Conservation (phyloP, 1,284 basidiomycete species). For the Cryptococcus jaspeensis region DNA sequence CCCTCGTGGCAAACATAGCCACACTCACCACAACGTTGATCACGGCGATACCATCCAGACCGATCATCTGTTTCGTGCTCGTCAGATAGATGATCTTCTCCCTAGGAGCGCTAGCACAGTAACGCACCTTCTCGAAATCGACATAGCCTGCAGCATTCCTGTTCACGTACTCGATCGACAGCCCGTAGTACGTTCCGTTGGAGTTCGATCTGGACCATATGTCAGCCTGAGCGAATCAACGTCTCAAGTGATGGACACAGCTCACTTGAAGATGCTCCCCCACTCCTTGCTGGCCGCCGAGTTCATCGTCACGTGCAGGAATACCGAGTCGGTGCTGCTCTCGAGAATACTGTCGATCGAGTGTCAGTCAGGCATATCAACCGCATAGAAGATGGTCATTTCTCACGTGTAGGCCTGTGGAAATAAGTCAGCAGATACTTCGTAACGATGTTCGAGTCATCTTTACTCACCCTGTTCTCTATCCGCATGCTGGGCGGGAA, state of each 20-base stretch:
- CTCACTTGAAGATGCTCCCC: conserved; percentile 78
- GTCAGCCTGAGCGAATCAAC: background rate
- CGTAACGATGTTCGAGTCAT: background rate
- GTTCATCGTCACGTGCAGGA: conserved; percentile 93
- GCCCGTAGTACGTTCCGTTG: conserved; percentile 93
- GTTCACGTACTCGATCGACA: conserved; percentile 85
- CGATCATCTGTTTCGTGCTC: conserved; percentile 62
- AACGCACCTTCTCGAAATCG: conserved; percentile 81
- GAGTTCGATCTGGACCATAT: conserved; percentile 71
- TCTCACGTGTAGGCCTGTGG: conserved; percentile 38
- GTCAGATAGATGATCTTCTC: background rate
- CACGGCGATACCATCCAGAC: conserved; percentile 91
- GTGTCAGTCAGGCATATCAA: too few species aligned
- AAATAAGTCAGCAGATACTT: conserved; percentile 6
- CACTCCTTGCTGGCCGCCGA: conserved; percentile 70
- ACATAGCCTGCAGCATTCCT: conserved; percentile 82
- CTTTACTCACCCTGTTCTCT: conserved; percentile 64
- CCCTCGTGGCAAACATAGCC: background rate
- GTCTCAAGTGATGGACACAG: background rate
- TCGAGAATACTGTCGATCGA: conserved; percentile 76
- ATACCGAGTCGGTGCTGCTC: conserved; percentile 87
- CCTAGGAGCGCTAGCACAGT: too few species aligned
- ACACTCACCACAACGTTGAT: conserved; percentile 70
- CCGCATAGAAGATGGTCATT: too few species aligned
- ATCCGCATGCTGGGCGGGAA: conserved; percentile 90